Conservation (phyloP, 2,329 filamentous ascomycete species). For the Clonostachys rhizophaga region DNA sequence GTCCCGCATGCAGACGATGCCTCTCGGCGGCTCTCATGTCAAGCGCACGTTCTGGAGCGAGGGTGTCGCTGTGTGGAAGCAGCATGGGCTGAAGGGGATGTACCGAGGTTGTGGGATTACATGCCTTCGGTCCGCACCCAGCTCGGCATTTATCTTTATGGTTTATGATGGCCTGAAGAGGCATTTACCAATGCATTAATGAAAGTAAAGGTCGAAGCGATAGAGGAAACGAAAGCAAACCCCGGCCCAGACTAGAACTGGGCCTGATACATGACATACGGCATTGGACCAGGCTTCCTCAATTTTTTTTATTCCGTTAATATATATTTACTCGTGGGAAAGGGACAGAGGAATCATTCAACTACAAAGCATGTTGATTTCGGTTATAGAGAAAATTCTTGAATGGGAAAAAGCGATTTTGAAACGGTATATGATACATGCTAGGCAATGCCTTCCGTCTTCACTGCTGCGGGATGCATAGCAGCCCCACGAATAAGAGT, state of each 20-base stretch:
- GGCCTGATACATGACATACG: neutral
- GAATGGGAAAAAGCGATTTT: too few relatives aligned
- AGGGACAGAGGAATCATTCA: neutral
- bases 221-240: neutral
- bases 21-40: conserved; percentile 51
- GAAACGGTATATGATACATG: too few relatives aligned
- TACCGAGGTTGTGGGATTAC: conserved; percentile 97
- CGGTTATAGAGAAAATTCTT: too few relatives aligned
- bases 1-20: conserved; percentile 89
- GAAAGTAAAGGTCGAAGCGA: too few relatives aligned
- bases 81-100: conserved; percentile 77
- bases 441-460: too few relatives aligned
- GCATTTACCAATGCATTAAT: conserved; percentile 48
- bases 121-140: conserved; percentile 79
- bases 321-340: conserved; percentile 5
- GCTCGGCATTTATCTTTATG: conserved; percentile 97
- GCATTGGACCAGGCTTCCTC: neutral
- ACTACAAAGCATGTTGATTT: neutral
- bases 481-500: too few relatives aligned
- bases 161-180: conserved; percentile 84
- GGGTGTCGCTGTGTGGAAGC: conserved; percentile 68
- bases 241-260: neutral
- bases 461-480: too few relatives aligned
- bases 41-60: conserved; percentile 70
- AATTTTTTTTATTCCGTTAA: conserved; percentile 7